Percentiles rank a stretch among this genome's conserved stretches.
Conservation (phyloP, 192 early-diverging fungal species). For the Gonapodya sp. region DNA sequence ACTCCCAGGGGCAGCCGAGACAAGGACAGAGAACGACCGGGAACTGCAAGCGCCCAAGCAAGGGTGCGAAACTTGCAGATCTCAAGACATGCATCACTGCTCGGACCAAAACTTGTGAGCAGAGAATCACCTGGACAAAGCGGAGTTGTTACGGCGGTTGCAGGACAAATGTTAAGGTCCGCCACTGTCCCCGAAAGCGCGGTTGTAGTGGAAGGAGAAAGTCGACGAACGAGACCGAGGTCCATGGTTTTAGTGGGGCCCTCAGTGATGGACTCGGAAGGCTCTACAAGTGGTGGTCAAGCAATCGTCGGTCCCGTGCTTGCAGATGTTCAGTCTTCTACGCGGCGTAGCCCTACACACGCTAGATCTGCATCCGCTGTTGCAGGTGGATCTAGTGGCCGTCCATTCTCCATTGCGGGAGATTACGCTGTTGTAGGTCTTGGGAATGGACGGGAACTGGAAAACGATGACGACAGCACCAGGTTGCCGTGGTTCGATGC, state of each 20-base stretch:
- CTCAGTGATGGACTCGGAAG: neutral
- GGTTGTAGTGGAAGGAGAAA: neutral
- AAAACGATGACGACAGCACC: neutral
- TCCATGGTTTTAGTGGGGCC: neutral
- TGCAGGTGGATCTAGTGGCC: neutral
- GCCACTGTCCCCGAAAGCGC: neutral
- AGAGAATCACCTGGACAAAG: neutral
- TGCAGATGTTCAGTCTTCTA: neutral
- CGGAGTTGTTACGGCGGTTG: neutral
- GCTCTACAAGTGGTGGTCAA: neutral
- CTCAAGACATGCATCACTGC: neutral
- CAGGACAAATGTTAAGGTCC: neutral
- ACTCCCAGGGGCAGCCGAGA: neutral
- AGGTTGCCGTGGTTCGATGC: neutral
- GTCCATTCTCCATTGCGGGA: neutral
- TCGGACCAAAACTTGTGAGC: too few species aligned
- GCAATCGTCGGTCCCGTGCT: neutral
- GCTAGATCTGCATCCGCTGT: neutral
- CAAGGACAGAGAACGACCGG: neutral
- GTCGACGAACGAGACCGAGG: neutral
- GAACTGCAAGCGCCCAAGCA: neutral
- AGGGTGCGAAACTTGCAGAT: neutral
- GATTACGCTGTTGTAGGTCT: neutral
- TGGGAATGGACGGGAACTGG: neutral
- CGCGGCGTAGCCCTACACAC: neutral